phyloP scores from a whole-genome alignment of 2,329 filamentous ascomycete species.

The Cladosporium phlei region DNA sequence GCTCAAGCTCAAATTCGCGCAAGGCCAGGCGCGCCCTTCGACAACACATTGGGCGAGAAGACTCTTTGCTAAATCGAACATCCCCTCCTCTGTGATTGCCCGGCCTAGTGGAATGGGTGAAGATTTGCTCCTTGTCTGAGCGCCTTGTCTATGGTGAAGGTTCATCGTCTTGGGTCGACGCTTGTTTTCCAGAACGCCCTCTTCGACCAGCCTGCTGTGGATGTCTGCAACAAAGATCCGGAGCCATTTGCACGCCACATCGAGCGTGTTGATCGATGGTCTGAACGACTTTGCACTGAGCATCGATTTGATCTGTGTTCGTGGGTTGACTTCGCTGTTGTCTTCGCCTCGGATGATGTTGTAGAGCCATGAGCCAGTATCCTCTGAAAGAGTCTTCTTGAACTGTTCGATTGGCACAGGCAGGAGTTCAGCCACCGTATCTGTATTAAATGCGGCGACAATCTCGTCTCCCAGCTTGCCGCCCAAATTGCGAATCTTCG shows the following conservation, averaged over 20 bases:
- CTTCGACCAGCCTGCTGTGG: constrained; percentile 80
- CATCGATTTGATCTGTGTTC: constrained; percentile 96
- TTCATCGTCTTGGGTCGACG: constrained; percentile 81
- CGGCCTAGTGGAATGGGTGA: constrained; percentile 72
- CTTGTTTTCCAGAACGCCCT: constrained; percentile 82
- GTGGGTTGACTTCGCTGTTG: constrained; percentile 77
- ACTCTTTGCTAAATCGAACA: constrained; percentile 72
- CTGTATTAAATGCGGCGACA: constrained; percentile 73
- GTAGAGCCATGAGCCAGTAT: constrained; percentile 82
- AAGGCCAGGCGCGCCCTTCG: constrained; percentile 82
- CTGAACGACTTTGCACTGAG: constrained; percentile 92
- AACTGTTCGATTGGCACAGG: constrained; percentile 68
- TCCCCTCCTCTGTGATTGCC: constrained; percentile 62
- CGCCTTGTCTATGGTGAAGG: constrained; percentile 71
- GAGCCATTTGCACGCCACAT: constrained; percentile 80
- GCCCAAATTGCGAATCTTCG: constrained; percentile 90
- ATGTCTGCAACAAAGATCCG: constrained; percentile 90
- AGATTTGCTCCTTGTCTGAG: constrained; percentile 69
- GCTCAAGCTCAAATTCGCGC: constrained; percentile 80
- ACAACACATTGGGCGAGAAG: constrained; percentile 72
- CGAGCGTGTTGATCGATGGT: constrained; percentile 70
- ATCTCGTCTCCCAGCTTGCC: constrained; percentile 90
- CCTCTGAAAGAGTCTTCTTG: constrained; percentile 72
- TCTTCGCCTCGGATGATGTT: constrained; percentile 82
- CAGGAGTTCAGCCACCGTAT: constrained; percentile 71